phyloP scores from a whole-genome alignment of 306 rosid species.

The Cicer chorassanicum region DNA sequence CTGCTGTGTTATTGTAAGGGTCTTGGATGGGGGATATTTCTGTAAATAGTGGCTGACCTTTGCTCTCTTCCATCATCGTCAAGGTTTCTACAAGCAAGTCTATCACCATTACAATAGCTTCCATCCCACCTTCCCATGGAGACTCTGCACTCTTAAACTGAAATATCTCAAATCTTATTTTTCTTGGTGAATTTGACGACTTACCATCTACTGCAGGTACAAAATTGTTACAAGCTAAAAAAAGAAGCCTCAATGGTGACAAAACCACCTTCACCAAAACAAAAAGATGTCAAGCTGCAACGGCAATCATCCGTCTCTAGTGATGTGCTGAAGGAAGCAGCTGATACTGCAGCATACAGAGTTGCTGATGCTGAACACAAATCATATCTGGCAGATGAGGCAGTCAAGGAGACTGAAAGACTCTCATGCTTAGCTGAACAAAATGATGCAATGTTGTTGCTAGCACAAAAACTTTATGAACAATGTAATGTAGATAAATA shows the following conservation, averaged over 20 bases:
- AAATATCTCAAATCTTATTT: neutral
- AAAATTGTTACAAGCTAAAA: slow-evolving; percentile 18
- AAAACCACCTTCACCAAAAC: slow-evolving; percentile 23
- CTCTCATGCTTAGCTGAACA: neutral
- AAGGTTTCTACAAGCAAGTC: neutral
- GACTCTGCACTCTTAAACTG: slow-evolving; percentile 1
- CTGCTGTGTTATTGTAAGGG: slow-evolving; percentile 4
- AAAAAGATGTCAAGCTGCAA: neutral
- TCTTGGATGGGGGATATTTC: neutral
- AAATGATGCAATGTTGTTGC: neutral
- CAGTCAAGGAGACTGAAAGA: slow-evolving; percentile 5
- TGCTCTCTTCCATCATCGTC: neutral
- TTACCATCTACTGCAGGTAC: slow-evolving; percentile 24
- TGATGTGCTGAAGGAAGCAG: neutral
- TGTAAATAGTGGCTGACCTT: neutral
- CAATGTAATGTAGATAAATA: slow-evolving; percentile 5
- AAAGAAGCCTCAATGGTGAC: neutral
- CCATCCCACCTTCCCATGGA: neutral
- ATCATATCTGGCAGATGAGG: slow-evolving; percentile 6
- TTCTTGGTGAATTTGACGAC: neutral
- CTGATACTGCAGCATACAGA: slow-evolving; percentile 6
- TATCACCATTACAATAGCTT: neutral
- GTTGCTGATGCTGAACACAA: slow-evolving; percentile 15
- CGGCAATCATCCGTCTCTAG: neutral
- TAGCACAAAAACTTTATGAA: neutral